phyloP scores from a whole-genome alignment of 352 stramenopile species.

The Globisporangium emineosum region DNA sequence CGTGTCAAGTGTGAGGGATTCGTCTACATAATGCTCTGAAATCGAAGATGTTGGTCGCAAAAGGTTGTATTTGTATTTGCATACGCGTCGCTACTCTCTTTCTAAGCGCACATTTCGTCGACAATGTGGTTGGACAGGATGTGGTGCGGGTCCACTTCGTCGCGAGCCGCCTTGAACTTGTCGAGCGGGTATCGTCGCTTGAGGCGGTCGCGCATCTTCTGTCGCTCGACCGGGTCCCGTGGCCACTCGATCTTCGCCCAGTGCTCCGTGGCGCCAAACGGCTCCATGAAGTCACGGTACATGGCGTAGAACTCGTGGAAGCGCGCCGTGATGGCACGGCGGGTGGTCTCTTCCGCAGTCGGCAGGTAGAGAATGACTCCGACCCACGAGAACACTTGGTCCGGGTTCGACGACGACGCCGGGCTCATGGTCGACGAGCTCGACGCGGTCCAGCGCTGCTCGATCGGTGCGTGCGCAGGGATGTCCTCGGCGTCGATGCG shows the following conservation, averaged over 20 bases:
- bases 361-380: conserved; percentile 97
- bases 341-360: conserved; percentile 55
- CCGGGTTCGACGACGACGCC: conserved; percentile 66
- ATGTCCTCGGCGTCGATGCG: conserved; percentile 92
- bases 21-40: not conserved
- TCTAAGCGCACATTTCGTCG: conserved; percentile 62
- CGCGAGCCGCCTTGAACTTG: conserved; percentile 87
- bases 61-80: not conserved
- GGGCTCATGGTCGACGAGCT: conserved; percentile 93
- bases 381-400: conserved; percentile 93
- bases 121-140: conserved; percentile 91
- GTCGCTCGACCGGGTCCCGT: conserved; percentile 37
- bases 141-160: conserved; percentile 91
- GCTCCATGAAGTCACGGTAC: conserved; percentile 86
- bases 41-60: not conserved
- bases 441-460: conserved; percentile 96
- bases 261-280: conserved; percentile 89
- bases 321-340: conserved; percentile 80
- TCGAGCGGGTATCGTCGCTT: conserved; percentile 83
- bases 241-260: conserved; percentile 97
- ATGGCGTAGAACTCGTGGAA: conserved; percentile 94
- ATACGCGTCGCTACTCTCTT: not conserved
- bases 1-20: conserved; percentile 3
- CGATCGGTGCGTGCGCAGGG: conserved; percentile 95
- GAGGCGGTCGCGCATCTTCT: conserved; percentile 64